phyloP scores from a whole-genome alignment of 352 stramenopile species.

The Phytopythium sindhum region DNA sequence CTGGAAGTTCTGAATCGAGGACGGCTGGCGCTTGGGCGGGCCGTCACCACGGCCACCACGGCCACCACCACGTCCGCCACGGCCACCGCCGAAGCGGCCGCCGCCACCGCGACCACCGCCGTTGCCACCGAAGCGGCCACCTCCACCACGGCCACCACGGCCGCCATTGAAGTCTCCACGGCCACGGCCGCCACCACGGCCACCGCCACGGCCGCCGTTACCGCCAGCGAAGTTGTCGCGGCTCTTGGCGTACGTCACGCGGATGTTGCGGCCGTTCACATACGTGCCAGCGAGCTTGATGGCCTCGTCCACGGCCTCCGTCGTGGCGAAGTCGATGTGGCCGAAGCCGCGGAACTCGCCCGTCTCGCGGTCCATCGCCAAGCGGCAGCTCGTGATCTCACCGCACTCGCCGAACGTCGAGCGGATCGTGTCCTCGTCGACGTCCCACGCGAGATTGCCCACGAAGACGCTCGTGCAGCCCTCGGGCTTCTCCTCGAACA shows the following conservation, averaged over 20 bases:
- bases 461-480: constrained; percentile 97
- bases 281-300: constrained; percentile 92
- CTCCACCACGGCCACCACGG: constrained; percentile 49
- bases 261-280: constrained; percentile 90
- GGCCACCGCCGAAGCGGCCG: constrained; percentile 31
- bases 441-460: constrained; percentile 96
- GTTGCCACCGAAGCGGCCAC: constrained; percentile 43
- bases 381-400: constrained; percentile 93
- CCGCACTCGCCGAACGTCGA: constrained; percentile 94
- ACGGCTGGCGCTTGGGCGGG: constrained; percentile 79
- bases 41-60: constrained; percentile 62
- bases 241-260: constrained; percentile 94
- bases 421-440: constrained; percentile 94
- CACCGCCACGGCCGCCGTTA: constrained; percentile 58
- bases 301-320: constrained; percentile 89
- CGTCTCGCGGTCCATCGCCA: constrained; percentile 96
- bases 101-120: constrained; percentile 33
- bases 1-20: constrained; percentile 92
- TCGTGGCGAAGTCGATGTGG: constrained; percentile 97
- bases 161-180: constrained; percentile 48
- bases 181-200: constrained; percentile 48
- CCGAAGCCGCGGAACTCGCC: constrained; percentile 98
- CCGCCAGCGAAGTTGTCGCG: constrained; percentile 41
- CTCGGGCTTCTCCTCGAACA: constrained; percentile 91
- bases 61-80: constrained; percentile 46